Evolutionary conservation across 1,284 basidiomycete genomes (phyloP), one percentile per base, ranked within the genome.

Genomic region (Cutaneotrichosporon cavernicola): DNA sequence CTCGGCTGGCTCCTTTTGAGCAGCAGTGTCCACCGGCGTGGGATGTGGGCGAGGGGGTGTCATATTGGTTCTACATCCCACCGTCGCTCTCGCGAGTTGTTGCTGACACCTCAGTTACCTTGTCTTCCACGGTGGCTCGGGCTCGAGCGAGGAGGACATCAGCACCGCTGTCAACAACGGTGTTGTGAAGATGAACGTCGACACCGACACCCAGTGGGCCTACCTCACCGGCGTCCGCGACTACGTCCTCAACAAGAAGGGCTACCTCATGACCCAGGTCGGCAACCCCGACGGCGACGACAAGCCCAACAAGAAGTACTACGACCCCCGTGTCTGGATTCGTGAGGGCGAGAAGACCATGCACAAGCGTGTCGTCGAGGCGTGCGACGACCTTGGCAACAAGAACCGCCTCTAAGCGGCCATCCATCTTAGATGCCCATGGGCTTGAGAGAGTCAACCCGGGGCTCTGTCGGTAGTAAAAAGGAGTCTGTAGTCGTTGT

Each of bases 111-210:
- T 26, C 68, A 92, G 90, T 74, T 98, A 90, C 88, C 91, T 99
- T 68, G 97, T 99, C 82, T 99, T 99, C 93, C 97, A 99, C 85
- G 97, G 97, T 83, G 97, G 97, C 73, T 98, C 96, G 63, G 97
- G 97, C 65, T 98, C 96, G 46, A 89, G 90, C 74, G 95, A 96
- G 84, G 89, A 97, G 65, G 97, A 99, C 84, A 99, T 99, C 83
- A 85, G 85, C 75, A 93, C 90, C 58, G 96, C 96, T 63, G 96
- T 99, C 72, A 76, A 83, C 67, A 87, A 96, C 81, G 96, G 97
- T 80, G 96, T 96, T 60, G 89, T 97, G 77, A 97, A 97, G 86
- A 95, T 96, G 92, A 95, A 95, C 83, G 91, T 95, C 66, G 92
- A 94, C 81, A 94, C 92, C 69, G 87, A 87, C 85, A 76, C 75